Conservation (phyloP, 2,329 filamentous ascomycete species). For the Huntiella savannae region DNA sequence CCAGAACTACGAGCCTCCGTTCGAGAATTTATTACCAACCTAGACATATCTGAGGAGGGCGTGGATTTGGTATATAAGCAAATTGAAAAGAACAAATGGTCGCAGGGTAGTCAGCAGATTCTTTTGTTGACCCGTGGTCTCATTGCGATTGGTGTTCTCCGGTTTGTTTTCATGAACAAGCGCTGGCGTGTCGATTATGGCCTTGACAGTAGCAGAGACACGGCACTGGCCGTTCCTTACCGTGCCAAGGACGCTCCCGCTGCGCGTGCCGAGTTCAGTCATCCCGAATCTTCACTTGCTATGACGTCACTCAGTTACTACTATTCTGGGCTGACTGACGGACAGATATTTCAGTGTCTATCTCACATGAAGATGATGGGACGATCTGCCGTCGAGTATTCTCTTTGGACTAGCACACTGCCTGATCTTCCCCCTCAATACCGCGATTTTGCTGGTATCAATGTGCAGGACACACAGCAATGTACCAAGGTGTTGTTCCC, state of each 20-base stretch:
- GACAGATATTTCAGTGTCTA: conserved; percentile 30
- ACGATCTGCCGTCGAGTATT: conserved; percentile 31
- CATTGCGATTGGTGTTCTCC: conserved; percentile 33
- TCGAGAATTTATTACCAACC: conserved; percentile 25
- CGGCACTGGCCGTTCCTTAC: conserved; percentile 37
- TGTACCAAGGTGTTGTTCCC: conserved; percentile 33
- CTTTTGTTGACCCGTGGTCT: conserved; percentile 36
- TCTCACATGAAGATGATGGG: conserved; percentile 29
- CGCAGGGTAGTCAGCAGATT: conserved; percentile 16
- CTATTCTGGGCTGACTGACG: conserved; percentile 31
- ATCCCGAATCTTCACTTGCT: conserved; percentile 37
- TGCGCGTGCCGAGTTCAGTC: conserved; percentile 38
- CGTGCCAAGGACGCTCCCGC: conserved; percentile 39
- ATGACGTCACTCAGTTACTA: conserved; percentile 39
- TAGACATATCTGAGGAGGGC: conserved; percentile 16
- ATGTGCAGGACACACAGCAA: conserved; percentile 33
- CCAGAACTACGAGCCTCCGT: conserved; percentile 17
- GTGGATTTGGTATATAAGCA: conserved; percentile 21
- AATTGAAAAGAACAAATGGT: conserved; percentile 16
- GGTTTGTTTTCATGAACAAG: conserved; percentile 34
- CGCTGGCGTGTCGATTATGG: conserved; percentile 50
- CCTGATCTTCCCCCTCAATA: conserved; percentile 20
- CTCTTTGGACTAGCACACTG: conserved; percentile 25
- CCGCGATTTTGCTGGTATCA: conserved; percentile 30
- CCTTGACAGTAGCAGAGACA: conserved; percentile 24